phyloP scores from a whole-genome alignment of 73 alveolate species.

The Paramecium biaurelia region DNA sequence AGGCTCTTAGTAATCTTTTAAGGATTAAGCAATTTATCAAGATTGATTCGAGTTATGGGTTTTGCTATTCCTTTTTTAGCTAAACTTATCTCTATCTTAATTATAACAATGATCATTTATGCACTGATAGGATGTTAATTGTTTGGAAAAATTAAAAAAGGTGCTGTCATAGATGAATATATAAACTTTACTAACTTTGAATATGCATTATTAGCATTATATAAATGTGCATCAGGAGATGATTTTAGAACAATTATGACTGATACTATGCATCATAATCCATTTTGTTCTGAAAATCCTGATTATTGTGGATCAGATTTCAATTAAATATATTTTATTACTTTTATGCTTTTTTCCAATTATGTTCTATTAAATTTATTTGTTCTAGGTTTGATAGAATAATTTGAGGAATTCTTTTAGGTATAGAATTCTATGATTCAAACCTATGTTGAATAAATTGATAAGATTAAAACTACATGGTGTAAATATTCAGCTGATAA shows the following conservation, averaged over 20 bases:
- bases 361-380: conserved; percentile 12
- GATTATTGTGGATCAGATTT: conserved; percentile 29
- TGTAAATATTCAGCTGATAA: conserved; percentile 21
- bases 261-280: conserved; percentile 12
- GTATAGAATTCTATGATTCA: neutral
- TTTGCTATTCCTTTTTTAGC: conserved; percentile 25
- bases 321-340: neutral
- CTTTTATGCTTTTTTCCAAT: neutral
- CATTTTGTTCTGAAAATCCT: neutral
- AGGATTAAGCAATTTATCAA: neutral
- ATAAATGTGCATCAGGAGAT: neutral
- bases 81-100: neutral
- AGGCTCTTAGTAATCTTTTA: neutral
- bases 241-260: conserved; percentile 26
- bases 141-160: neutral
- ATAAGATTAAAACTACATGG: neutral
- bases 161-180: neutral
- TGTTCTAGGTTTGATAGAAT: conserved; percentile 24
- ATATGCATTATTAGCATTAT: neutral
- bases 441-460: neutral
- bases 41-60: conserved; percentile 10
- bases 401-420: conserved; percentile 16
- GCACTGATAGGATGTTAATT: neutral
- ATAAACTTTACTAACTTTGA: neutral
- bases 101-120: neutral